A percentile compares a stretch with the other conserved stretches of the same genome.
Conservation (phyloP, 495 filamentous ascomycete genomes). For the Podospora bellae-mahoneyi region DNA sequence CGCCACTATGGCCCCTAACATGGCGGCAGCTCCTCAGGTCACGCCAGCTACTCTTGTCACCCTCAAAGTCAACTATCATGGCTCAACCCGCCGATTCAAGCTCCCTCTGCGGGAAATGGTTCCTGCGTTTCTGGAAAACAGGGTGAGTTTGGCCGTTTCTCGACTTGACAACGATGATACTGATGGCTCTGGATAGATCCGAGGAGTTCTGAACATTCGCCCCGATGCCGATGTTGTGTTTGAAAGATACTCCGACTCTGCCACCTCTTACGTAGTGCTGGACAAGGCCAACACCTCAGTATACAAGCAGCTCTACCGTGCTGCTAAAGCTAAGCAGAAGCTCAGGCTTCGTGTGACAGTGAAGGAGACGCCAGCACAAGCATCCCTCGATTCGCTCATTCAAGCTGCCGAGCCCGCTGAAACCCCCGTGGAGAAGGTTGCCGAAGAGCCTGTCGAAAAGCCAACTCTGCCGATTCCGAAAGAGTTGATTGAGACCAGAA, state of each 20-base stretch:
- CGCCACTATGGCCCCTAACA: constrained; percentile 22
- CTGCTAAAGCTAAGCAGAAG: constrained; percentile 98
- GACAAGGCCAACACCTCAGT: constrained; percentile 73
- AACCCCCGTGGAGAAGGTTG: constrained; percentile 8
- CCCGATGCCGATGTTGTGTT: constrained; percentile 65
- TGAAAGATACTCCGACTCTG: constrained; percentile 96
- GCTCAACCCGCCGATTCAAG: constrained; percentile 77
- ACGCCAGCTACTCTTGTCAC: constrained; percentile 74
- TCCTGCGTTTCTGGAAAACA: constrained; percentile 68
- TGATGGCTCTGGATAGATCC: constrained; percentile 57
- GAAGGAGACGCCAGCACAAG: constrained; percentile 15
- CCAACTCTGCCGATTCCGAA: constrained; percentile 16
- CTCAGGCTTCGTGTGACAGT: constrained; percentile 78
- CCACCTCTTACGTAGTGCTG: constrained; percentile 71
- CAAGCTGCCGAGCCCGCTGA: constrained; percentile 34
- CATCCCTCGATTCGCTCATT: constrained; percentile 13
- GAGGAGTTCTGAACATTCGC: constrained; percentile 67
- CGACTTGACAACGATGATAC: constrained; percentile 22
- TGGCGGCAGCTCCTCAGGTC: constrained; percentile 53
- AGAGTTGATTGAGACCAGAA: constrained; percentile 14
- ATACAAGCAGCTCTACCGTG: constrained; percentile 95
- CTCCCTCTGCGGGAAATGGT: constrained; percentile 83
- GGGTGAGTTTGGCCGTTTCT: constrained; percentile 59
- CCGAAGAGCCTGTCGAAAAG: constrained; percentile 20
- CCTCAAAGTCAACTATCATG: constrained; percentile 77